A percentile compares a stretch with the other conserved stretches of the same genome.
Evolutionary conservation across 495 filamentous ascomycete genomes (phyloP).

Genomic region (Penicillium maclennaniae): DNA sequence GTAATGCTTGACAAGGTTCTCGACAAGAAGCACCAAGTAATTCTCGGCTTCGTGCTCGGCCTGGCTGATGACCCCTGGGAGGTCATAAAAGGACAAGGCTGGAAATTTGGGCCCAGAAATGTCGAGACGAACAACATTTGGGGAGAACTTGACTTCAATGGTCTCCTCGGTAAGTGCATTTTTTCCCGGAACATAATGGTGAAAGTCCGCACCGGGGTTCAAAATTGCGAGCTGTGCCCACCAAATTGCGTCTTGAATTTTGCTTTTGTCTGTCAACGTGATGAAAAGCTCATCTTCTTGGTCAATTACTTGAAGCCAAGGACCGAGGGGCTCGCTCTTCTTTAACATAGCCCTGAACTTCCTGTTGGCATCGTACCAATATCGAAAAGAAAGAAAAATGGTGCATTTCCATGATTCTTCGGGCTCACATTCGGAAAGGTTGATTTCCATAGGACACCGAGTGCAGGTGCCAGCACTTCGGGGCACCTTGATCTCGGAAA

Average conservation of each 20-base stretch:
- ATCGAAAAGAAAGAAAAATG: slow-evolving; percentile 57
- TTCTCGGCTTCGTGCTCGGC: slow-evolving; percentile 55
- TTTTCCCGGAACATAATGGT: slow-evolving; percentile 47
- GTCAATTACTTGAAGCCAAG: slow-evolving; percentile 36
- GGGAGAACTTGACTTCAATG: slow-evolving; percentile 62
- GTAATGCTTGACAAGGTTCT: slow-evolving; percentile 64
- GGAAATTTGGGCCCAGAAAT: slow-evolving; percentile 67
- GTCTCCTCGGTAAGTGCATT: slow-evolving; percentile 23
- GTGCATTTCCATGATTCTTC: slow-evolving; percentile 56
- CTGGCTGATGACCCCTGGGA: slow-evolving; percentile 74
- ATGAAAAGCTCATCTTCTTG: slow-evolving; percentile 41
- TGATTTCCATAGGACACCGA: slow-evolving; percentile 72
- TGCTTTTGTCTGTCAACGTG: slow-evolving; percentile 33
- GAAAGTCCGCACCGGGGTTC: slow-evolving; percentile 48
- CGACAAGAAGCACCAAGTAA: slow-evolving; percentile 63
- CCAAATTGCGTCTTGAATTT: slow-evolving; percentile 56
- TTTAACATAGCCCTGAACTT: background rate
- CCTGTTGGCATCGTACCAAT: slow-evolving; percentile 35
- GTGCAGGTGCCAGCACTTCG: slow-evolving; percentile 69
- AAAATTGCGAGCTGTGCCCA: slow-evolving; percentile 72
- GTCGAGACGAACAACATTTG: slow-evolving; percentile 70
- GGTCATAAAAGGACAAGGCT: slow-evolving; percentile 72
- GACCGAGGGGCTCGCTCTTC: slow-evolving; percentile 35
- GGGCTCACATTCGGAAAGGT: slow-evolving; percentile 51
- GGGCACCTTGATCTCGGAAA: slow-evolving; percentile 74